phyloP scores from a whole-genome alignment of 345 rosid genomes.

The Populus davidiana region DNA sequence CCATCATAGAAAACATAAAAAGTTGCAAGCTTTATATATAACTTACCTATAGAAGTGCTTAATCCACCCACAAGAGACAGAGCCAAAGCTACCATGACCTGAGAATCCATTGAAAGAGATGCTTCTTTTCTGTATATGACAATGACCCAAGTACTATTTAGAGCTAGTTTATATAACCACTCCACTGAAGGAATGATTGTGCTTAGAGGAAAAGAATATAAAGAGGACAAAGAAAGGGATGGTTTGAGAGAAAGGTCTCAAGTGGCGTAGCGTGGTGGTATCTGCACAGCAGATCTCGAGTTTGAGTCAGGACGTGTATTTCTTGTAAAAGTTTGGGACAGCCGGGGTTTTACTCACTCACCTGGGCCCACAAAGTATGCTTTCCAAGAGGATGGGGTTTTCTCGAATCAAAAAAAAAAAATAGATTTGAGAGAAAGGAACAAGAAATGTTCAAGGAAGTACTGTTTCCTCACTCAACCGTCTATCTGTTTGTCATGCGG shows the following conservation, averaged over 20 bases:
- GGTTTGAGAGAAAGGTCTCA: constrained; percentile 9
- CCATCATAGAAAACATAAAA: neutral
- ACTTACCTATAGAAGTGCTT: constrained; percentile 34
- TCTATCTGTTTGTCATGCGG: neutral
- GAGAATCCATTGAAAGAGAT: constrained; percentile 60
- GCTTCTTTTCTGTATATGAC: neutral
- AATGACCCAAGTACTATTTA: neutral
- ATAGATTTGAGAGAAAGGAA: constrained; percentile 3
- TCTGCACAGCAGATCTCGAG: too few relatives aligned
- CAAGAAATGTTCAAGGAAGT: neutral
- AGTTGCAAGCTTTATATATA: neutral
- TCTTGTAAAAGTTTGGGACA: too few relatives aligned
- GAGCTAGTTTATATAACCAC: neutral
- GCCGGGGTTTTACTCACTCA: too few relatives aligned
- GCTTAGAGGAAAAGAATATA: neutral
- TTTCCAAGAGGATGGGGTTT: too few relatives aligned
- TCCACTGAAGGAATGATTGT: neutral
- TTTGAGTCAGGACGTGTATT: too few relatives aligned
- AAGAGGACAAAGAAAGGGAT: constrained; percentile 26
- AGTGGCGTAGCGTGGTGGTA: too few relatives aligned
- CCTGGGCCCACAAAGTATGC: too few relatives aligned
- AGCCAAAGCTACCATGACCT: constrained; percentile 34
- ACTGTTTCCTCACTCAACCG: neutral
- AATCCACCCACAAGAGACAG: constrained; percentile 35
- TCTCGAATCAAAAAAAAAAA: too few relatives aligned